A percentile compares a stretch with the other conserved stretches of the same genome.
These are phyloP conservation scores for Arbutus unedo DNA, from an alignment of 148 eudicot species.

Conservation along the genomic window DNA sequence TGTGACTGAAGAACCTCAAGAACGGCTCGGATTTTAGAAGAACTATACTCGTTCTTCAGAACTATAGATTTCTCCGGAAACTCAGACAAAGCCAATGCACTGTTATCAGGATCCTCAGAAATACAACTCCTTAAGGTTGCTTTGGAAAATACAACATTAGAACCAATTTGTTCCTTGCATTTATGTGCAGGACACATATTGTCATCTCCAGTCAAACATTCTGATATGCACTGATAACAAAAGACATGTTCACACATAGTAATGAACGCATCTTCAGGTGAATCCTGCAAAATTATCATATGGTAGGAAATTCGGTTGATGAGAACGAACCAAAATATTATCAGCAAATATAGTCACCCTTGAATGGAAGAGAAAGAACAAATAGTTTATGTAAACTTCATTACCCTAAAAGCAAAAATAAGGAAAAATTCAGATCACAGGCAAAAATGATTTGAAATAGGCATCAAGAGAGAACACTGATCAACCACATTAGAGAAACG, in stretches of 20 bases:
- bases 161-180: constrained; percentile 78
- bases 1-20: constrained; percentile 63
- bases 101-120: constrained; percentile 49
- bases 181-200: constrained; percentile 69
- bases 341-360: neutral
- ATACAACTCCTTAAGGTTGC: constrained; percentile 68
- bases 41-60: constrained; percentile 53
- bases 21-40: constrained; percentile 78
- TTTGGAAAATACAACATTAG: constrained; percentile 70
- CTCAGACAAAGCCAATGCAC: constrained; percentile 33
- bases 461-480: neutral
- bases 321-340: neutral
- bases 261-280: constrained; percentile 92
- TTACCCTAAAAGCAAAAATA: neutral
- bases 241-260: constrained; percentile 91
- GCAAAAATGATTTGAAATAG: neutral
- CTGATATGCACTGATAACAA: constrained; percentile 91
- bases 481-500: neutral
- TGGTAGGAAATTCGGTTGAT: constrained; percentile 11
- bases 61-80: constrained; percentile 43
- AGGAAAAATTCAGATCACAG: neutral
- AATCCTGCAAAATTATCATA: constrained; percentile 56
- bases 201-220: constrained; percentile 74
- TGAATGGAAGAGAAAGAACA: neutral
- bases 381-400: neutral